Evolutionary conservation across 2,329 filamentous ascomycete genomes (phyloP), one percentile per base, ranked within the genome.

Genomic region (Alternaria arbusti): DNA sequence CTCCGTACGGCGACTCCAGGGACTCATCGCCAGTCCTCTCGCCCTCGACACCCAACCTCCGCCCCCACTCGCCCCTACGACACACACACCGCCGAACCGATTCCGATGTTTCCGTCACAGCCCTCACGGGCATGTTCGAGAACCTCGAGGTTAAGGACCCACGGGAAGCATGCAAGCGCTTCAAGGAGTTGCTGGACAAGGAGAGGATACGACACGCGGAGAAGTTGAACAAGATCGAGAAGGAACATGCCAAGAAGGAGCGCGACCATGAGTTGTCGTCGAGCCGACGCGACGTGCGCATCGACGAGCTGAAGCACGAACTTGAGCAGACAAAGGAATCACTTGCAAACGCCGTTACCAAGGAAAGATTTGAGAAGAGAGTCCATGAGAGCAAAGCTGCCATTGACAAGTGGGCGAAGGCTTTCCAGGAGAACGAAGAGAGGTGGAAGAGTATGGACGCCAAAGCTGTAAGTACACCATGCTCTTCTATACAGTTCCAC

Each of bases 41-140:
- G n/a, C 78, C 78, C 26, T 76, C 77, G 5, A 66, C 76, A 8
- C 70, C 76, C 6, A 75, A 77, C 28, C 65, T 79, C 30, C 76
- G 64, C 88, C 89, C 69, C 13, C 63, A 66, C 49, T 71, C 69
- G 28, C 69, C 69, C 30, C 50, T 71, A 36, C 69, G 69, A 59
- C 54, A 62, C 46, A 50, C 32, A 11, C 63, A 65, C 30, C 59
- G 73, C 20, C 72, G 80, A 30, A 80, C 75, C 62, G 77, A 78
- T 65, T 81, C 78, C 20, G 77, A 80, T 44, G 70, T 77, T 20
- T 77, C 76, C 26, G 80, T 81, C 15, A 77, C 77, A 43, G 82
- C 82, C 44, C 79, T 85, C 74, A 90, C 92, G 66, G 89, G 87
- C 74, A 90, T 91, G 78, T 92, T 93, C 79, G 91, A 93, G 81